Evolutionary conservation across 1,284 basidiomycete genomes (phyloP), one percentile per base, ranked within the genome.

Genomic region (Irpex lacteus): DNA sequence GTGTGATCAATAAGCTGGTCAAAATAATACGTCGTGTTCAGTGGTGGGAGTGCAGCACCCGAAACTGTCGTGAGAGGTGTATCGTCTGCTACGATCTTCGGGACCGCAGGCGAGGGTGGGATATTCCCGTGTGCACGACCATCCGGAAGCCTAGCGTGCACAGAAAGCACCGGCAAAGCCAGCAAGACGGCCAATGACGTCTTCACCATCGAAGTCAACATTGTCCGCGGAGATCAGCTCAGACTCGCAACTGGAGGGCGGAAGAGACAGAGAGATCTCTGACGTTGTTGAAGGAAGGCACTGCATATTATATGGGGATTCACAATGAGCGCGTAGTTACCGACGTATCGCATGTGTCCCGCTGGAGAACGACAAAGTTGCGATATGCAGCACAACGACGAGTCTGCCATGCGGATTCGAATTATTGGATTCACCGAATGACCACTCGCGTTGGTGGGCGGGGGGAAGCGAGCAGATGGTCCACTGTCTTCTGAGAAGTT

Each of bases 1-100:
- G 78, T 84, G 73, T 91, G 90, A 75, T 92, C 89, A 62, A 91
- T 88, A 65, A 91, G 76, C 71, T 91, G 90, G 69, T 86, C 85
- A 68, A 91, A 92, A 67, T 76, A 77, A 74, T 88, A 91, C 2
- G 81, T 81, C 59, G 72, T 73, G 69, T 70, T 71, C 65, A 73
- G 72, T 53, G 74, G 72, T 53, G 74, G 73, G 13, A 75, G 69
- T 61, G 62, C 50, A 50, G 70, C 60, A 11, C 65, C 65, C 49
- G 55, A 52, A 36, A 61, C 60, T 55, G 57, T 53, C 26, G 62
- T 61, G 5, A 57, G 32, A 15, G 44, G 26, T 36, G 18, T 38
- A 38, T 65, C 61, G 44, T 57, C 54, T 9, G 63, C 57, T 26
- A 64, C 18, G 6, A 69, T 64, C 56, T 54, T 40, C n/a, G 72